phyloP scores from a whole-genome alignment of 1,284 basidiomycete species.

The Retiboletus flavoniger region DNA sequence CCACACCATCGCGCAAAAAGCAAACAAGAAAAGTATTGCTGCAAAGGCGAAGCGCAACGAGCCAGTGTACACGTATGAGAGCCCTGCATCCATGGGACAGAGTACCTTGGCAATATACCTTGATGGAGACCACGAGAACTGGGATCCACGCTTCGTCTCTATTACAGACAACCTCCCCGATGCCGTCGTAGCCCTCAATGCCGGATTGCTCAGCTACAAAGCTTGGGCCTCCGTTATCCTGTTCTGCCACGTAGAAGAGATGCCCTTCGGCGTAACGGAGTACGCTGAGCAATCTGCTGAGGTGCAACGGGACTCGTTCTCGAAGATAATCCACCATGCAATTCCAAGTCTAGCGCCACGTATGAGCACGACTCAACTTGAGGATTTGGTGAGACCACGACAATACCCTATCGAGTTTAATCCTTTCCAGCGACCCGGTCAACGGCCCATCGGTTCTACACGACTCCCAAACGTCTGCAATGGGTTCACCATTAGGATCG shows the following conservation, averaged over 20 bases:
- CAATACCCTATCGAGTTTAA: conserved; percentile 37
- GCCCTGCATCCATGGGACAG: conserved; percentile 37
- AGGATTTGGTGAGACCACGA: conserved; percentile 27
- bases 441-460: conserved; percentile 31
- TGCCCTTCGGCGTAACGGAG: conserved; percentile 44
- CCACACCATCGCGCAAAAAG: conserved; percentile 31
- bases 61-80: conserved; percentile 38
- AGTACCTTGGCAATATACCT: conserved; percentile 36
- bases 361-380: conserved; percentile 24
- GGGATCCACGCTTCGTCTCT: conserved; percentile 31
- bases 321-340: conserved; percentile 29
- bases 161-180: conserved; percentile 29
- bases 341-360: conserved; percentile 25
- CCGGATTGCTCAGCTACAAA: conserved; percentile 39
- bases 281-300: conserved; percentile 43
- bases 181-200: conserved; percentile 40
- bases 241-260: conserved; percentile 27
- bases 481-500: conserved; percentile 38
- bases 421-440: conserved; percentile 41
- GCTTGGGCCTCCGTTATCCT: conserved; percentile 38
- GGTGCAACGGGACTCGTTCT: conserved; percentile 30
- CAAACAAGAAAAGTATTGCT: conserved; percentile 26
- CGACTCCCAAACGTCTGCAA: conserved; percentile 39
- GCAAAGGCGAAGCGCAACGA: conserved; percentile 27
- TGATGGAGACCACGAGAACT: conserved; percentile 32